phyloP scores from a whole-genome alignment of 768 basidiomycete species.

The Solioccasus polychromus region DNA sequence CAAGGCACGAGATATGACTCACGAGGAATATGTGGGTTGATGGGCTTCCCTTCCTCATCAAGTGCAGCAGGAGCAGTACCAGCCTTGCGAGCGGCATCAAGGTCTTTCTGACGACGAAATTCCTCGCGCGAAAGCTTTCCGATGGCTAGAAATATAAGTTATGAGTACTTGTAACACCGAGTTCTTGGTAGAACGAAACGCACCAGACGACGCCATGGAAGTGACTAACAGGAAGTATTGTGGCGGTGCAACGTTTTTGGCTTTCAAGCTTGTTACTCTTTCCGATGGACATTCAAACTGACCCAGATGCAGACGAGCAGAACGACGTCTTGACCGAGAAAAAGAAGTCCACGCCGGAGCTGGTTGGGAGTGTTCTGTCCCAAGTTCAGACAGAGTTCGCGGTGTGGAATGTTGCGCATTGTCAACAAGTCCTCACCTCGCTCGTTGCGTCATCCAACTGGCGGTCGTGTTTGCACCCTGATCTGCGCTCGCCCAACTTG shows the following conservation, averaged over 20 bases:
- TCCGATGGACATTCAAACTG: neutral
- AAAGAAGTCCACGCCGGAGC: constrained; percentile 1
- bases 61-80: constrained; percentile 96
- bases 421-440: constrained; percentile 12
- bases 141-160: constrained; percentile 33
- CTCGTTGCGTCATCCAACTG: constrained; percentile 17
- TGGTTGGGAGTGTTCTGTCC: constrained; percentile 15
- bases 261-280: no score
- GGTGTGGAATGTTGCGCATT: constrained; percentile 15
- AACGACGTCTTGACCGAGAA: constrained; percentile 8
- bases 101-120: constrained; percentile 91
- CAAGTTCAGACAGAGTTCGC: constrained; percentile 27
- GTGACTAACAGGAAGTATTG: neutral
- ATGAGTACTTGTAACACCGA: neutral
- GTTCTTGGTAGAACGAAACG: constrained; percentile 1
- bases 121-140: constrained; percentile 94
- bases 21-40: constrained; percentile 99
- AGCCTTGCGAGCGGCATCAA: constrained; percentile 97
- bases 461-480: constrained; percentile 11
- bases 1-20: constrained; percentile 27
- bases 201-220: constrained; percentile 29
- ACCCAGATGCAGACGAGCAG: constrained; percentile 12
- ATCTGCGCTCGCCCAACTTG: constrained; percentile 4
- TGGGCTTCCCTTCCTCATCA: constrained; percentile 91
- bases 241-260: neutral